Evolutionary conservation across 2,329 filamentous ascomycete genomes (phyloP).

Genomic region (Fusarium brevicatenulatum): DNA sequence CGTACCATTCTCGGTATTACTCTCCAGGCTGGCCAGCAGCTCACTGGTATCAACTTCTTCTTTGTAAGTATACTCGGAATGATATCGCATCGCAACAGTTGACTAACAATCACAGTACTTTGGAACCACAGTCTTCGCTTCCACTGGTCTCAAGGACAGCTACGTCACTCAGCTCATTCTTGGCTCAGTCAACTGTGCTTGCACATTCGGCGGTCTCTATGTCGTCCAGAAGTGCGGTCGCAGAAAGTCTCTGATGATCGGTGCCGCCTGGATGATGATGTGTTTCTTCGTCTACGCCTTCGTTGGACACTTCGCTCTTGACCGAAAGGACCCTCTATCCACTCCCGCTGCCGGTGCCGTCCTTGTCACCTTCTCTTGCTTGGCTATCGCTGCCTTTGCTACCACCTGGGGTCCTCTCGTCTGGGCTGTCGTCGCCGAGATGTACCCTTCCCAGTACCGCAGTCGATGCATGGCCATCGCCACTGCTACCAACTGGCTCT

Average conservation of each 20-base stretch:
- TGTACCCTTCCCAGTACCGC: constrained; percentile 69
- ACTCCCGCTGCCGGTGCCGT: constrained; percentile 63
- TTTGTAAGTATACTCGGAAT: constrained; percentile 50
- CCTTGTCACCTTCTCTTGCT: constrained; percentile 74
- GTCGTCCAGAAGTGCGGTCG: constrained; percentile 73
- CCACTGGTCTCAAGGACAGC: constrained; percentile 71
- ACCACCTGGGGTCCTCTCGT: constrained; percentile 76
- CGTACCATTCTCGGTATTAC: constrained; percentile 70
- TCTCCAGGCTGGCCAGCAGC: constrained; percentile 73
- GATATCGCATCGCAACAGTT: neutral
- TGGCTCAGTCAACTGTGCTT: constrained; percentile 72
- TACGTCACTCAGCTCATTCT: constrained; percentile 76
- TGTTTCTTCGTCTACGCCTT: constrained; percentile 64
- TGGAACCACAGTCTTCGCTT: constrained; percentile 71
- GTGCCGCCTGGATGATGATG: constrained; percentile 69
- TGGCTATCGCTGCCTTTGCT: constrained; percentile 75
- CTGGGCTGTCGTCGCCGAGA: constrained; percentile 72
- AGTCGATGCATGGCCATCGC: constrained; percentile 65
- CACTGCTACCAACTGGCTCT: constrained; percentile 70
- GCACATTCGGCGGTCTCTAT: constrained; percentile 72
- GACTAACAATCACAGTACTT: constrained; percentile 56
- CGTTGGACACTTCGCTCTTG: constrained; percentile 58
- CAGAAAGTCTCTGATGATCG: constrained; percentile 69
- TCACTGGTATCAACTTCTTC: constrained; percentile 70
- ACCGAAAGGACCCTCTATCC: constrained; percentile 54